phyloP scores from a whole-genome alignment of 1,139 yeast genomes.

The Magnusiomyces tetraspermus region DNA sequence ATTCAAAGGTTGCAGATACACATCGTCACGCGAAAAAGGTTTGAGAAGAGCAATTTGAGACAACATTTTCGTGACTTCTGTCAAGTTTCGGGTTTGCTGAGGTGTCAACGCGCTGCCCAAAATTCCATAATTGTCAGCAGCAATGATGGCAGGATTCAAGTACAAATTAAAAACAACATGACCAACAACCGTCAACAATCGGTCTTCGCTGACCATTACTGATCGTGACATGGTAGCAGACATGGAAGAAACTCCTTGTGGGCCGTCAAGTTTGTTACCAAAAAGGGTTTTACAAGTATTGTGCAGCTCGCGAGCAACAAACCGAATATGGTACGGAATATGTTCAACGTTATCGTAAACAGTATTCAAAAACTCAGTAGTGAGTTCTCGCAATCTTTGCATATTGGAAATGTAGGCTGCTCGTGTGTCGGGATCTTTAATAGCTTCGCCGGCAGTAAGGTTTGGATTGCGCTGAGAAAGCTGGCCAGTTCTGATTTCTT shows the following conservation, averaged over 20 bases:
- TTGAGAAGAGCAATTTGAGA: slow-evolving; percentile 59
- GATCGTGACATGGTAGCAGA: slow-evolving; percentile 3
- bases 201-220: slow-evolving; percentile 22
- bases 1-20: slow-evolving; percentile 70
- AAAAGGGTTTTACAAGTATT: slow-evolving; percentile 36
- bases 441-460: slow-evolving; percentile 58
- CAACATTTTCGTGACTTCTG: slow-evolving; percentile 50
- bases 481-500: slow-evolving; percentile 37
- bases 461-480: slow-evolving; percentile 38
- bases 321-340: slow-evolving; percentile 59
- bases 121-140: slow-evolving; percentile 60
- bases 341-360: slow-evolving; percentile 36
- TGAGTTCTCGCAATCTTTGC: slow-evolving; percentile 61
- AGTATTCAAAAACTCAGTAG: slow-evolving; percentile 48
- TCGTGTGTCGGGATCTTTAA: slow-evolving; percentile 66
- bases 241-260: not conserved
- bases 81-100: slow-evolving; percentile 43
- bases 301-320: slow-evolving; percentile 36
- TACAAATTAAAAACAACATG: slow-evolving; percentile 56
- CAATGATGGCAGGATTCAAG: slow-evolving; percentile 53
- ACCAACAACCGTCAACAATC: slow-evolving; percentile 60
- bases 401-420: slow-evolving; percentile 61
- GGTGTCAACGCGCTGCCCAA: slow-evolving; percentile 31
- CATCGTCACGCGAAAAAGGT: slow-evolving; percentile 52
- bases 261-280: slow-evolving; percentile 10